Evolutionary conservation across 208 protist genomes (phyloP).

Genomic region (Trypanosoma vivax): DNA sequence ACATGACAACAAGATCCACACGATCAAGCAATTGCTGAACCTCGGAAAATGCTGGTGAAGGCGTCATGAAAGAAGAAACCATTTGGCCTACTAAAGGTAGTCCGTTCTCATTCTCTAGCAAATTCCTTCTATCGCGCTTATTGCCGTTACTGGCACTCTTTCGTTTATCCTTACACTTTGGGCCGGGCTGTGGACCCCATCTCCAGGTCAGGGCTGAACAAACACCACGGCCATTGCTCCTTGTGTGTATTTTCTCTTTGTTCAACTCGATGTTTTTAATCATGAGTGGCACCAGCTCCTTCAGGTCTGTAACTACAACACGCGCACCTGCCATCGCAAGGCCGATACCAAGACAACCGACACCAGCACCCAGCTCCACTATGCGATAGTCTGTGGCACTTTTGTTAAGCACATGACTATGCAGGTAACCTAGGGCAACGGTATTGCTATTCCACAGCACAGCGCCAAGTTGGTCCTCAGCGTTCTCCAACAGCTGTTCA

Average conservation of each 20-base stretch:
- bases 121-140: not conserved
- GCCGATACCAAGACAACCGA: conserved; percentile 84
- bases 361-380: conserved; percentile 80
- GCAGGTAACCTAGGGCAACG: conserved; percentile 55
- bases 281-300: conserved; percentile 83
- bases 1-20: conserved; percentile 65
- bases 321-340: conserved; percentile 72
- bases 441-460: conserved; percentile 89
- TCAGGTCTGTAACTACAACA: conserved; percentile 73
- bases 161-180: conserved; percentile 21
- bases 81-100: not conserved
- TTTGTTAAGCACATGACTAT: conserved; percentile 40
- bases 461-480: conserved; percentile 80
- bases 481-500: conserved; percentile 50
- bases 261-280: conserved; percentile 68
- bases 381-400: conserved; percentile 8
- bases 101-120: not conserved
- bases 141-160: conserved; percentile 18
- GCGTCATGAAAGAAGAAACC: not conserved
- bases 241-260: conserved; percentile 17
- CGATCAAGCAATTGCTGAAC: conserved; percentile 21
- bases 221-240: conserved; percentile 28
- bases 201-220: conserved; percentile 68
- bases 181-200: conserved; percentile 54
- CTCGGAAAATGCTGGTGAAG: conserved; percentile 31